Conservation (phyloP, 805 yeast genomes). For the Hagleromyces aurorensis region DNA sequence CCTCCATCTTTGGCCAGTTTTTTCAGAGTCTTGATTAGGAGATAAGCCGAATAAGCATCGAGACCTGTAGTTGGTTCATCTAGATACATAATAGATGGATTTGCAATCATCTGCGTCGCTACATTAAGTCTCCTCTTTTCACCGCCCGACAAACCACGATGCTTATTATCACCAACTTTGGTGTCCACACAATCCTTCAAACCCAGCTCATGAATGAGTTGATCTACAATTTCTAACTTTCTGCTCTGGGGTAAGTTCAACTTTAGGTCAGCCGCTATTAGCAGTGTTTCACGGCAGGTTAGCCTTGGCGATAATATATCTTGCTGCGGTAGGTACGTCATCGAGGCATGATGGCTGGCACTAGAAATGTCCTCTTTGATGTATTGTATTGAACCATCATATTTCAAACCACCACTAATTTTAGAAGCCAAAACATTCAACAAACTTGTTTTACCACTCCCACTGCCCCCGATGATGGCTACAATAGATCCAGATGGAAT, state of each 20-base stretch:
- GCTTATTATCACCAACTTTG: constrained; percentile 46
- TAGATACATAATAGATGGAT: constrained; percentile 66
- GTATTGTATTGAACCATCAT: constrained; percentile 37
- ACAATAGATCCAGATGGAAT: constrained; percentile 54
- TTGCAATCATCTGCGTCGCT: constrained; percentile 68
- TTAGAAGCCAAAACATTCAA: constrained; percentile 58
- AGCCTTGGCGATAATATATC: constrained; percentile 66
- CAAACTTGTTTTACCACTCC: constrained; percentile 79
- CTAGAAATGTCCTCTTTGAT: constrained; percentile 10
- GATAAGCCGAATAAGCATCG: constrained; percentile 68
- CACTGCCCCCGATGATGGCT: constrained; percentile 84
- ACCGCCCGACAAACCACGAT: constrained; percentile 71
- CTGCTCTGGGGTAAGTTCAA: constrained; percentile 41
- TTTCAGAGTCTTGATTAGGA: constrained; percentile 53
- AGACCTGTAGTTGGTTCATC: constrained; percentile 90
- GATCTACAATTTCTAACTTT: constrained; percentile 44
- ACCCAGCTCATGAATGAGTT: constrained; percentile 56
- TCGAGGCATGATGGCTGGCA: constrained; percentile 10
- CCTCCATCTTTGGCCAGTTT: constrained; percentile 49
- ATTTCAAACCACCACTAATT: constrained; percentile 33
- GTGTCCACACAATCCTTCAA: constrained; percentile 57
- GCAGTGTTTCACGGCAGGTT: constrained; percentile 63
- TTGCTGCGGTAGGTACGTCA: constrained; percentile 65
- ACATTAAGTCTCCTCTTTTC: constrained; percentile 72
- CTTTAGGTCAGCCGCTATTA: constrained; percentile 64